Evolutionary conservation across 1,284 basidiomycete genomes (phyloP), one percentile per base, ranked within the genome.

Genomic region (Cutaneotrichosporon sp.): DNA sequence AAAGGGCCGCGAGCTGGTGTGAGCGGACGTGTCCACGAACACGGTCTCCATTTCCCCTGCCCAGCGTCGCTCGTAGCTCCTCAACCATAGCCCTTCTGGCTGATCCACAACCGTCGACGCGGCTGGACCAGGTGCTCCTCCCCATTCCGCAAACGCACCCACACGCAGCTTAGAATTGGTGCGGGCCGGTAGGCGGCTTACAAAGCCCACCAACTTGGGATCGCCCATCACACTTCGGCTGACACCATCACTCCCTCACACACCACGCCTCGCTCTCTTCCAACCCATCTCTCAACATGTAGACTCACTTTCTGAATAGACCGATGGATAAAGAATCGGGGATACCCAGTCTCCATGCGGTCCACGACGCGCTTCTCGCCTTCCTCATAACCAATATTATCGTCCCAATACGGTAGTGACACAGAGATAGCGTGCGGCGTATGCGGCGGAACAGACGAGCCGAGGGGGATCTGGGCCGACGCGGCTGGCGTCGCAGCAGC

Each of bases 341-440:
- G 97, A 76, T 99, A 99, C n/a, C 96, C 97, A 5, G 89, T 88
- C 62, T 90, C 86, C 93, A 98, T 95, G 18, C 82, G 84, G 62
- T 91, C 85, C 2, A 90, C 77, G 7, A 99, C 88, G 42, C 92
- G 85, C 71, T 88, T 87, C n/a, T 90, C 88, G 14, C 93, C 93
- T 73, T 94, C 90, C 79, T 98, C 96, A 72, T 98, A 99, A 14
- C 85, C 95, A 56, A 99, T 87, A 71, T 90, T 93, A 80, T 98
- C 97, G 58, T 84, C 83, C 96, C 96, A 99, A 21, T 86, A 92
- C 0, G 97, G 97, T 0, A 99, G 85, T 8, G 94, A 97, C n/a
- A 98, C 95, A 0, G 93, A 96, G 66, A 98, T 93, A 46, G 97
- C 97, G 75, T 99, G 97, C 5, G 89, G 85, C 0, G 81, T 76